Conservation (phyloP, 257 asterid species). For the Solanum stenotomum region DNA sequence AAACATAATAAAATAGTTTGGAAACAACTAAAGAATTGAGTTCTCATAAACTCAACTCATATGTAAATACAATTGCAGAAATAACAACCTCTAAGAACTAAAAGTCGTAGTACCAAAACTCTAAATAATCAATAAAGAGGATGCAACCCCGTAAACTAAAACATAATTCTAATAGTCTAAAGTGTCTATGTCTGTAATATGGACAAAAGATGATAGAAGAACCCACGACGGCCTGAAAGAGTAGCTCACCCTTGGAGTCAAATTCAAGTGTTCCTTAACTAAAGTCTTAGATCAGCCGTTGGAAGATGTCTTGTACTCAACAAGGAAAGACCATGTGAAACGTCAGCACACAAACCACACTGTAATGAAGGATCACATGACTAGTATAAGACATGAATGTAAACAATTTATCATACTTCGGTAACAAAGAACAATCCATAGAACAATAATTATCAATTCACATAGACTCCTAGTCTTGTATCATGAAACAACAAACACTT, state of each 20-base stretch:
- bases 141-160: neutral
- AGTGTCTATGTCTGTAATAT: neutral
- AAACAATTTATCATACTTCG: neutral
- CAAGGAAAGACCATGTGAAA: neutral
- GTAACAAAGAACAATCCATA: neutral
- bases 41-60: neutral
- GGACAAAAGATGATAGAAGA: neutral
- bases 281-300: too few relatives aligned
- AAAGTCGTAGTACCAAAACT: neutral
- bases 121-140: neutral
- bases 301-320: neutral
- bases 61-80: neutral
- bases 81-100: neutral
- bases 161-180: too few relatives aligned
- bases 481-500: neutral
- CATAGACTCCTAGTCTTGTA: neutral
- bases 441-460: neutral
- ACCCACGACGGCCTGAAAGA: neutral
- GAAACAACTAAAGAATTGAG: neutral
- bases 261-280: neutral
- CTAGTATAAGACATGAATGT: neutral
- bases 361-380: neutral
- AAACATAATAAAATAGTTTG: too few relatives aligned
- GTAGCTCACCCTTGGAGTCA: neutral
- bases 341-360: neutral